Base-by-base conservation (phyloP, 2,329 filamentous ascomycete genomes). In the Zarea fungicola region DNA sequence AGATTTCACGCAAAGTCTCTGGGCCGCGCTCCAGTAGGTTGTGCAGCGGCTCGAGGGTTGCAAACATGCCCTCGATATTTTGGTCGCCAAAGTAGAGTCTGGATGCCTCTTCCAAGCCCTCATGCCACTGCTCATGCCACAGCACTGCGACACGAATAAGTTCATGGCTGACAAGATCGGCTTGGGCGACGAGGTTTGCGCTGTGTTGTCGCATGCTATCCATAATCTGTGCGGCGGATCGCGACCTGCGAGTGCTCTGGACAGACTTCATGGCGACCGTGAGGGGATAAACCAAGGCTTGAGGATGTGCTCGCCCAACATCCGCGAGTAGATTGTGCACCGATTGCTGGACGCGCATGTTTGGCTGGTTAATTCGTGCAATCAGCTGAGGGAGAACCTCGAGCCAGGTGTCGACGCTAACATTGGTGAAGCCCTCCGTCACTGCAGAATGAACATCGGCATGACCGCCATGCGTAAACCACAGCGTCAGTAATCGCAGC, bases 41-140 rank as follows among this genome's bases (percentile, higher is more conserved):
- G 64, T 99, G 93, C 21, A 99, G 75, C 6, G 95, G 95, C 42
- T 87, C 87, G 5, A 99, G 80, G 1, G 88, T 91, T 10, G 83
- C 80, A 65, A 99, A 93, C 93, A 99, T 99, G 61, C 92, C 95
- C 53, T 96, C 88, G 37, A 97, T 93, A 65, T 99, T 96, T 61
- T 95, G 87, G 60, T 97, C 92, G 52, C 92, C 93, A 68, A 99
- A 99, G 74, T 97, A 99, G 16, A 99, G 75, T 46, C 93, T 82
- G 26, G 90, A 96, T 1, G 93, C 95, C 71, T 99, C 95, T 67
- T 99, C 93, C 14, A 99, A 76, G 23, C 88, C 95, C 67, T 99
- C 95, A 57, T 99, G 93, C 93, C 93, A 99, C 56, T 95, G 87
- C 62, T 99, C 93, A 62, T 99, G 93, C 95, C 95, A 99, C 21